Evolutionary conservation across 192 early-diverging fungal species (phyloP).

Genomic region (Backusella australiensis): DNA sequence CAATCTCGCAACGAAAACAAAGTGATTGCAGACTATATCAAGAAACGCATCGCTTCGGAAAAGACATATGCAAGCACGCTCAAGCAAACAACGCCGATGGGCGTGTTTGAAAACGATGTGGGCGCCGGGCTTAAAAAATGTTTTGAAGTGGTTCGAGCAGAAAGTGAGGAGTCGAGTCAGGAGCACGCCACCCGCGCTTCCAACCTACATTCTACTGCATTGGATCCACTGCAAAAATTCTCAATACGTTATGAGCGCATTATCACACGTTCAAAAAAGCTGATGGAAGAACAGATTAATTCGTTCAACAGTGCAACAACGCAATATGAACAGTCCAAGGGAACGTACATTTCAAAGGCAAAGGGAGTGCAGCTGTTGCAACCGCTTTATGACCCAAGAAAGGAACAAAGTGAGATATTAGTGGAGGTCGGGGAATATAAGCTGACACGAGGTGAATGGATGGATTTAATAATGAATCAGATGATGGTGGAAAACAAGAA

Average conservation of each 20-base stretch:
- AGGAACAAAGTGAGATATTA: background rate
- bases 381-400: background rate
- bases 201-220: constrained; percentile 38
- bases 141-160: constrained; percentile 47
- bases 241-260: constrained; percentile 14
- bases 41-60: constrained; percentile 42
- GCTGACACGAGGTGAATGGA: background rate
- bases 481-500: background rate
- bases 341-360: background rate
- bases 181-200: constrained; percentile 41
- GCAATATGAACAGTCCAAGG: background rate
- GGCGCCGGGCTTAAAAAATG: constrained; percentile 46
- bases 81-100: constrained; percentile 9
- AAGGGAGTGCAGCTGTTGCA: background rate
- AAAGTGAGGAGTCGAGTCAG: constrained; percentile 43
- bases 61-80: constrained; percentile 33
- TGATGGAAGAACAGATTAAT: constrained; percentile 14
- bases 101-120: constrained; percentile 40
- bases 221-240: constrained; percentile 20
- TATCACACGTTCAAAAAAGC: background rate
- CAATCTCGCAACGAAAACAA: constrained; percentile 52
- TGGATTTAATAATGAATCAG: background rate
- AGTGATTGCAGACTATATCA: constrained; percentile 45
- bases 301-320: background rate
- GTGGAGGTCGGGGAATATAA: background rate